A percentile compares a stretch with the other conserved stretches of the same genome.
These are phyloP conservation scores for Melastoma candidum DNA, from an alignment of 441 rosid species.

Conservation along the genomic window DNA sequence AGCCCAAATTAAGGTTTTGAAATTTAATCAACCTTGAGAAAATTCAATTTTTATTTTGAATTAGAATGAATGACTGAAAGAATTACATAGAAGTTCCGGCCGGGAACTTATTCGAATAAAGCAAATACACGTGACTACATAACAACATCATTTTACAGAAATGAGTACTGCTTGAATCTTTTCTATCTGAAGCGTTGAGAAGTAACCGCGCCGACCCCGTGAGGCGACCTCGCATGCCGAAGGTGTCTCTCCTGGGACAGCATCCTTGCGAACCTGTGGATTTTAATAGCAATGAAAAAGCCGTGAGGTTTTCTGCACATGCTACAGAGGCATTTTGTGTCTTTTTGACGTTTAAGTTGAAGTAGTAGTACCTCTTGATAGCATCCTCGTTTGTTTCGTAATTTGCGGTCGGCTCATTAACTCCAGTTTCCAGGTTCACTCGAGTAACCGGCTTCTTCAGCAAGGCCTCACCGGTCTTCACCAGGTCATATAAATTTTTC, in stretches of 20 bases:
- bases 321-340: too few relatives aligned
- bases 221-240: conserved; percentile 7
- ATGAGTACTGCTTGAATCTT: too few relatives aligned
- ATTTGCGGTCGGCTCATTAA: neutral
- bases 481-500: conserved; percentile 4
- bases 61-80: too few relatives aligned
- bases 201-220: neutral
- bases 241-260: conserved; percentile 4
- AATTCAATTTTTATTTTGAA: too few relatives aligned
- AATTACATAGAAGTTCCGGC: too few relatives aligned
- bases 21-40: too few relatives aligned
- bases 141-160: too few relatives aligned
- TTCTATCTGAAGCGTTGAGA: too few relatives aligned
- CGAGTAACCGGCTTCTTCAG: conserved; percentile 11
- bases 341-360: too few relatives aligned
- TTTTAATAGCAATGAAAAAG: neutral
- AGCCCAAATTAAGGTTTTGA: too few relatives aligned
- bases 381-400: conserved; percentile 7
- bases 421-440: conserved; percentile 12
- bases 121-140: too few relatives aligned
- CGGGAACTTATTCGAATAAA: too few relatives aligned
- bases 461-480: conserved; percentile 5
- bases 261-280: conserved; percentile 3
- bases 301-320: neutral
- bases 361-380: neutral